Percentiles rank a stretch among this genome's conserved stretches.
Evolutionary conservation across 2,329 filamentous ascomycete species (phyloP).

Genomic region (Fusarium tjaetaba): DNA sequence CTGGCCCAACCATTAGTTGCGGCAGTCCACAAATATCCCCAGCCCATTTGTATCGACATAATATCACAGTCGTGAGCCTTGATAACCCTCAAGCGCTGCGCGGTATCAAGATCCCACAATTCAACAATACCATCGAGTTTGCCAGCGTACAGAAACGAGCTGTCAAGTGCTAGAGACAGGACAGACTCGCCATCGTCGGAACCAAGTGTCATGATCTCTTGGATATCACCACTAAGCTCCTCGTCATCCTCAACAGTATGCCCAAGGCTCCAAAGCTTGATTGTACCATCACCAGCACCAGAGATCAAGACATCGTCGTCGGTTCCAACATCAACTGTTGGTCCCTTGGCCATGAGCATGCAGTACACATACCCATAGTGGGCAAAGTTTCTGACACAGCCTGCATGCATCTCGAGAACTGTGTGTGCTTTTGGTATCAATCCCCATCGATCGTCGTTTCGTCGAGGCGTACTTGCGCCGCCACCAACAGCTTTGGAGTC

Average conservation of each 20-base stretch:
- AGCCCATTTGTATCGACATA: conserved; percentile 85
- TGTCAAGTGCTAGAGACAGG: conserved; percentile 85
- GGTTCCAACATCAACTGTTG: conserved; percentile 71
- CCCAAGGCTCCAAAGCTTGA: conserved; percentile 87
- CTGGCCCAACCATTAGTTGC: conserved; percentile 89
- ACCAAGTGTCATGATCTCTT: conserved; percentile 74
- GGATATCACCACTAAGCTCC: conserved; percentile 67
- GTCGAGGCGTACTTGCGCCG: conserved; percentile 79
- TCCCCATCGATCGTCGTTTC: conserved; percentile 67
- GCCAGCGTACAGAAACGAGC: conserved; percentile 91
- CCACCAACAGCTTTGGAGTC: conserved; percentile 85
- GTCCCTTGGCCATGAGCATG: conserved; percentile 85
- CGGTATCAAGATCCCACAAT: conserved; percentile 96
- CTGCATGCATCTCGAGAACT: conserved; percentile 81
- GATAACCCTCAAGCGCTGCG: conserved; percentile 87
- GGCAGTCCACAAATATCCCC: conserved; percentile 86
- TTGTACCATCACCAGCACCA: conserved; percentile 90
- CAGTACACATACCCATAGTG: conserved; percentile 97
- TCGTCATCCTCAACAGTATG: conserved; percentile 49
- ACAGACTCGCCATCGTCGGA: conserved; percentile 71
- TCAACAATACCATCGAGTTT: conserved; percentile 89
- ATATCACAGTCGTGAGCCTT: conserved; percentile 84
- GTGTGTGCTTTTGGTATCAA: conserved; percentile 63
- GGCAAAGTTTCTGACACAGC: conserved; percentile 86
- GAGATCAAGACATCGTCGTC: conserved; percentile 87